phyloP scores from a whole-genome alignment of 2,329 filamentous ascomycete species.

The Diplodia scrobiculata region DNA sequence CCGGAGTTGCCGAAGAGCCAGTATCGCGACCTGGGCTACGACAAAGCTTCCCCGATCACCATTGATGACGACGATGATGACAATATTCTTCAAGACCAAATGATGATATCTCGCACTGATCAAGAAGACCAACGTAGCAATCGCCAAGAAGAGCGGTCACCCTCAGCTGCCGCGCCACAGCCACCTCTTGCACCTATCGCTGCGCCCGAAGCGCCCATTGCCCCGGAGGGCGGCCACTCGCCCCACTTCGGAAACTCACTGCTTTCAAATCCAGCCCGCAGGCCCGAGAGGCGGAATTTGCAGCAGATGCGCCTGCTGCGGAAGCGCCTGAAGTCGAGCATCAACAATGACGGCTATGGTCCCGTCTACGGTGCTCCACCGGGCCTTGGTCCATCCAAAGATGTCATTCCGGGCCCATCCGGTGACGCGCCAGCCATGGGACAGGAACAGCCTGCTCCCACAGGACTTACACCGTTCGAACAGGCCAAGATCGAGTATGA shows the following conservation, averaged over 20 bases:
- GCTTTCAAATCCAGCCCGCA: background rate
- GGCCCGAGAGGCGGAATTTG: background rate
- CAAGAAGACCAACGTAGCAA: too few species aligned
- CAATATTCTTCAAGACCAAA: too few species aligned
- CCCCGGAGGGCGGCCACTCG: background rate
- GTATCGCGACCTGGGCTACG: background rate
- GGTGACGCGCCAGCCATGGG: background rate
- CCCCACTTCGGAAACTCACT: background rate
- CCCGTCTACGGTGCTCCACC: background rate
- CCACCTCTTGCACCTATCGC: background rate
- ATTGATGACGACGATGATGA: background rate
- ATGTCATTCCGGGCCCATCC: background rate
- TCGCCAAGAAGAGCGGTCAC: background rate
- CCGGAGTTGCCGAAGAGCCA: background rate
- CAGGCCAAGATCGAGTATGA: background rate
- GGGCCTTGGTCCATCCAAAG: background rate
- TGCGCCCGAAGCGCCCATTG: background rate
- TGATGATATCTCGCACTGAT: too few species aligned
- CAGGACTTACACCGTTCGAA: background rate
- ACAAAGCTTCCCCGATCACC: background rate
- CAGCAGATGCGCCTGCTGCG: background rate
- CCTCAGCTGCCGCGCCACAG: background rate
- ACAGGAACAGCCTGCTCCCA: background rate
- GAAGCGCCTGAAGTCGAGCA: background rate
- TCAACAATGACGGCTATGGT: slow-evolving; percentile 1